Percentiles rank a stretch among this genome's conserved stretches.
These are phyloP conservation scores for Botrytis fragariae DNA, from an alignment of 2,329 filamentous ascomycete species.

Conservation along the genomic window DNA sequence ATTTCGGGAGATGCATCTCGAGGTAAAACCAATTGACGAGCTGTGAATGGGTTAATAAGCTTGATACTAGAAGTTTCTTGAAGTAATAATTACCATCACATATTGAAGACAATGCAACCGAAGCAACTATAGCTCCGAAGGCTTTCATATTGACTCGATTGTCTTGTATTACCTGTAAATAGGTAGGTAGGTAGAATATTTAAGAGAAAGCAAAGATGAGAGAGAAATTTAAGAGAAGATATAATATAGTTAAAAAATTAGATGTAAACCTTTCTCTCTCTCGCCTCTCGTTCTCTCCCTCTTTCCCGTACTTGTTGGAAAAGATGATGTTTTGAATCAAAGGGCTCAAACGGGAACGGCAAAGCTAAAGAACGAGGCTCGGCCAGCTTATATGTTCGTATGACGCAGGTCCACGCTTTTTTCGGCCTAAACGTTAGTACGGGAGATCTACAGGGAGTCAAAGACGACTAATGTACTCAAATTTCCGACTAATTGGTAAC, in stretches of 20 bases:
- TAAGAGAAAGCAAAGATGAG: background rate
- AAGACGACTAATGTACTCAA: background rate
- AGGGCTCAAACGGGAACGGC: background rate
- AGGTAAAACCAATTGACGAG: conserved; percentile 18
- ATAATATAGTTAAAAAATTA: background rate
- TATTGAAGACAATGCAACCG: conserved; percentile 11
- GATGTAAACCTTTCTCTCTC: background rate
- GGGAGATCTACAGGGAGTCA: conserved; percentile 16
- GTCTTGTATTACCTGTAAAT: background rate
- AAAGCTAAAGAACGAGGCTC: background rate
- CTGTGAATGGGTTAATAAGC: conserved; percentile 38
- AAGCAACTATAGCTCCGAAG: conserved; percentile 5
- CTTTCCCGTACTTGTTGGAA: background rate
- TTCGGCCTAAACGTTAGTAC: background rate
- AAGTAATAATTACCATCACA: conserved; percentile 6
- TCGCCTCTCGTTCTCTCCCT: background rate
- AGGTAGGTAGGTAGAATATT: background rate
- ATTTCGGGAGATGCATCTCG: conserved; percentile 31
- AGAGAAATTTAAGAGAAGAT: background rate
- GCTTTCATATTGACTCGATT: conserved; percentile 14
- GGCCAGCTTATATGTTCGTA: conserved; percentile 1
- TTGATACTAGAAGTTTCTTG: background rate
- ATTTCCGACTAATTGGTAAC: background rate
- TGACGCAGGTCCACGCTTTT: conserved; percentile 10
- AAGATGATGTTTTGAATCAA: background rate